Percentiles rank a stretch among this genome's conserved stretches.
phyloP scores from a whole-genome alignment of 805 yeast species.

The Alloascoidea hylecoeti region DNA sequence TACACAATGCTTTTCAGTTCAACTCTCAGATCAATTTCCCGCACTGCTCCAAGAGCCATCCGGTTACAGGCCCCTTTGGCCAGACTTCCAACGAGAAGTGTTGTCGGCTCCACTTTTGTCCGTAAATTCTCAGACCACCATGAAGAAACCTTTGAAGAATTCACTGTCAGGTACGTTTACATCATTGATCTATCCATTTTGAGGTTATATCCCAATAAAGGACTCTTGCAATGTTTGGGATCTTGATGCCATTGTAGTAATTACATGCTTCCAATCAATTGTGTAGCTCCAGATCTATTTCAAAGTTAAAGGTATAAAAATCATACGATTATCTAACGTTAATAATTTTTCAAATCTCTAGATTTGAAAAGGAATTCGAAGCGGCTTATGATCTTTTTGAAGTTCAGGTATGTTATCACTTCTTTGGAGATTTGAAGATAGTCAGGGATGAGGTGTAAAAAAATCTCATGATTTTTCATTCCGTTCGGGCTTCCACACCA shows the following conservation, averaged over 20 bases:
- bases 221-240: not conserved
- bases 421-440: too few species aligned
- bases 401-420: constrained; percentile 25
- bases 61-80: not conserved
- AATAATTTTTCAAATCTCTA: constrained; percentile 21
- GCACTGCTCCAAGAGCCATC: not conserved
- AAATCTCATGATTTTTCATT: constrained; percentile 10
- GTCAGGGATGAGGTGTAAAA: too few species aligned
- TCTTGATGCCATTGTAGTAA: not conserved
- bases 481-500: not conserved
- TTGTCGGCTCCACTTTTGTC: constrained; percentile 8
- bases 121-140: constrained; percentile 1
- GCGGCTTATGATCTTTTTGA: constrained; percentile 59
- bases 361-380: constrained; percentile 74
- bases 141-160: constrained; percentile 81
- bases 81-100: constrained; percentile 9
- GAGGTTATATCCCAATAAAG: not conserved
- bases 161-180: constrained; percentile 49
- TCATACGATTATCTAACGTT: too few species aligned
- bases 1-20: not conserved
- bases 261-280: not conserved
- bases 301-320: not conserved
- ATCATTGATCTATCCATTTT: not conserved
- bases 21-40: not conserved
- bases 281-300: not conserved